Evolutionary conservation across 768 basidiomycete genomes (phyloP).

Genomic region (Xerocomellus intermedius): DNA sequence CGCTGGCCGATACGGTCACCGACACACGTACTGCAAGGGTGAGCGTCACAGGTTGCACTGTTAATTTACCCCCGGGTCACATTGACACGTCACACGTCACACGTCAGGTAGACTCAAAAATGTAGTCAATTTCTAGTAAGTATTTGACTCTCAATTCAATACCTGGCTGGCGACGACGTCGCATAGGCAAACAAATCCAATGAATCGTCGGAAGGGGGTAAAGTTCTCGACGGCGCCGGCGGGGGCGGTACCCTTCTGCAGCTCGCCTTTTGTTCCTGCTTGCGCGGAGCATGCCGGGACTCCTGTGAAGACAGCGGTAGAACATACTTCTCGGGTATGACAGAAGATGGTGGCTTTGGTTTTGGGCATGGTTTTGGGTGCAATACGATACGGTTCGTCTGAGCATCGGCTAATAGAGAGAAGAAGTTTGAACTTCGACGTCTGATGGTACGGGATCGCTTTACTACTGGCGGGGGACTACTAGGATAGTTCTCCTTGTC

Average conservation of each 20-base stretch:
- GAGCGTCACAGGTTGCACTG: too few relatives aligned
- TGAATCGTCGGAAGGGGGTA: slow-evolving; percentile 45
- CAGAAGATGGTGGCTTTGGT: background rate
- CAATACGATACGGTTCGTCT: slow-evolving; percentile 35
- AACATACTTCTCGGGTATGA: slow-evolving; percentile 18
- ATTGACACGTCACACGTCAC: too few relatives aligned
- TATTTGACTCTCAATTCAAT: slow-evolving; percentile 7
- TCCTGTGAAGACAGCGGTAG: slow-evolving; percentile 9
- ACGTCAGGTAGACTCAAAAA: too few relatives aligned
- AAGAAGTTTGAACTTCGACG: slow-evolving; percentile 34
- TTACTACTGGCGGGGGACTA: slow-evolving; percentile 4
- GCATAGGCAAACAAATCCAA: slow-evolving; percentile 47
- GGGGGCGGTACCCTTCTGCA: background rate
- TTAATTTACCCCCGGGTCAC: too few relatives aligned
- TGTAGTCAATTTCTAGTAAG: background rate
- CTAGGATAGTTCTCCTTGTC: slow-evolving; percentile 22
- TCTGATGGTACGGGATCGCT: slow-evolving; percentile 10
- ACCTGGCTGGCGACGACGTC: slow-evolving; percentile 29
- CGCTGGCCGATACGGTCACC: background rate
- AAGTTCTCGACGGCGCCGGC: background rate
- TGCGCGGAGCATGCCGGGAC: background rate
- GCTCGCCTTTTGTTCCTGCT: slow-evolving; percentile 8
- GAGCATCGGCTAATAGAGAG: slow-evolving; percentile 42
- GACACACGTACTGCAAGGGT: too few relatives aligned
- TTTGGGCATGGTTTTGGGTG: slow-evolving; percentile 23